phyloP scores from a whole-genome alignment of 441 rosid genomes.

The Raphanus hybrid region DNA sequence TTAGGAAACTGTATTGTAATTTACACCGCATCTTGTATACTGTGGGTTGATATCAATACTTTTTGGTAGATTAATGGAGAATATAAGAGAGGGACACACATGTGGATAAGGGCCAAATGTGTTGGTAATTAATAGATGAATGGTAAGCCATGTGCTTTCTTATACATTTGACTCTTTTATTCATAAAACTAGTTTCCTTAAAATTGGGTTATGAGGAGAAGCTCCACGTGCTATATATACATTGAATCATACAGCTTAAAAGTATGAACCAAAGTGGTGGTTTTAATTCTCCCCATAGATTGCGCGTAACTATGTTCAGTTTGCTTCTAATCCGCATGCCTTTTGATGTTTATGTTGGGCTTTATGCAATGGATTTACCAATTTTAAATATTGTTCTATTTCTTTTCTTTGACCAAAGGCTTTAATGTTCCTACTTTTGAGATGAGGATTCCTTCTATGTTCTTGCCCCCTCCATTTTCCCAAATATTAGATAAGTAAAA shows the following conservation, averaged over 20 bases:
- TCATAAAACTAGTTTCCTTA: constrained; percentile 19
- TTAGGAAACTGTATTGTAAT: neutral
- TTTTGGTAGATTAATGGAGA: constrained; percentile 10
- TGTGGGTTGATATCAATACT: constrained; percentile 17
- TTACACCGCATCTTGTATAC: constrained; percentile 2
- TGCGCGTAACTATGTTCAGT: constrained; percentile 35
- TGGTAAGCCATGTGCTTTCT: constrained; percentile 39
- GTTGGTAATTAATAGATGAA: constrained; percentile 28
- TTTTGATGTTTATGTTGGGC: constrained; percentile 36
- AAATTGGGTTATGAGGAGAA: constrained; percentile 36
- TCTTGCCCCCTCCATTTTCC: constrained; percentile 35
- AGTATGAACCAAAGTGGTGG: constrained; percentile 34
- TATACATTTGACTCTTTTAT: constrained; percentile 24
- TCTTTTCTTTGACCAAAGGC: neutral
- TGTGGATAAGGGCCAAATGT: constrained; percentile 42
- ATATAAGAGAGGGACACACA: constrained; percentile 30
- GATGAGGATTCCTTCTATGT: constrained; percentile 39
- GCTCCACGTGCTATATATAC: constrained; percentile 41
- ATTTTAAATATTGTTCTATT: constrained; percentile 5
- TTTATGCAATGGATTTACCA: constrained; percentile 37
- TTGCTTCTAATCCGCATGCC: constrained; percentile 35
- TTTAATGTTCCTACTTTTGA: constrained; percentile 17
- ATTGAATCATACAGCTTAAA: constrained; percentile 35
- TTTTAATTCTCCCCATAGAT: constrained; percentile 29
- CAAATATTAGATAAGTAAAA: constrained; percentile 33